A percentile compares a stretch with the other conserved stretches of the same genome.
Evolutionary conservation across 805 yeast species (phyloP).

Genomic region (Ogataea allantospora): DNA sequence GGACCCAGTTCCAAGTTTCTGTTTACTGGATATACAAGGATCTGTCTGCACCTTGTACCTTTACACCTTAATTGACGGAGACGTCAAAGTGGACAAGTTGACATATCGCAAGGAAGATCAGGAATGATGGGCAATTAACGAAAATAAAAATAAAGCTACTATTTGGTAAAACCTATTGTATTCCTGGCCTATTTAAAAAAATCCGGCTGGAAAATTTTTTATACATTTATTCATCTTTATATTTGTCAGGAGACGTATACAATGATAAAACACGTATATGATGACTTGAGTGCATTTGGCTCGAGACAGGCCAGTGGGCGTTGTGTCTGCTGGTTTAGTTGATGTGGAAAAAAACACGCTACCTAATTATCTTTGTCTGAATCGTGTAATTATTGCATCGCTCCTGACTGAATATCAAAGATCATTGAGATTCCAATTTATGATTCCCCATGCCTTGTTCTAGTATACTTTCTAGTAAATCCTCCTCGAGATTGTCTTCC

Average conservation of each 20-base stretch:
- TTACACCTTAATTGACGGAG: conserved; percentile 76
- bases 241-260: conserved; percentile 16
- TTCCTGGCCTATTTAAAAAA: conserved; percentile 4
- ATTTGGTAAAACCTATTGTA: conserved; percentile 3
- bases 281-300: conserved; percentile 99
- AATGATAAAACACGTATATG: conserved; percentile 40
- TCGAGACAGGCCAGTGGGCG: conserved; percentile 66
- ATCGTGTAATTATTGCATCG: conserved; percentile 5
- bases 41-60: conserved; percentile 76
- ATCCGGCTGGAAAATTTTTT: conserved; percentile 11
- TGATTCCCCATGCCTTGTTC: conserved; percentile 13
- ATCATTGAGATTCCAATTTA: not conserved
- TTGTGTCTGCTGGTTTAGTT: conserved; percentile 48
- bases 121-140: not conserved
- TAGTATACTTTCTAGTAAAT: conserved; percentile 39
- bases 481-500: conserved; percentile 56
- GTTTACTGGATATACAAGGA: conserved; percentile 83
- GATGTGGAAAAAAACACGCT: conserved; percentile 99
- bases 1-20: conserved; percentile 76
- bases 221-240: conserved; percentile 8
- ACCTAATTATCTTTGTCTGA: conserved; percentile 80
- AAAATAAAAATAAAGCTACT: conserved; percentile 1
- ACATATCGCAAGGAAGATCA: conserved; percentile 52
- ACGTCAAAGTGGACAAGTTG: conserved; percentile 88
- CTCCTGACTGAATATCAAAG: conserved; percentile 10